phyloP scores from a whole-genome alignment of 441 rosid species.

The Bruguiera hainesii region DNA sequence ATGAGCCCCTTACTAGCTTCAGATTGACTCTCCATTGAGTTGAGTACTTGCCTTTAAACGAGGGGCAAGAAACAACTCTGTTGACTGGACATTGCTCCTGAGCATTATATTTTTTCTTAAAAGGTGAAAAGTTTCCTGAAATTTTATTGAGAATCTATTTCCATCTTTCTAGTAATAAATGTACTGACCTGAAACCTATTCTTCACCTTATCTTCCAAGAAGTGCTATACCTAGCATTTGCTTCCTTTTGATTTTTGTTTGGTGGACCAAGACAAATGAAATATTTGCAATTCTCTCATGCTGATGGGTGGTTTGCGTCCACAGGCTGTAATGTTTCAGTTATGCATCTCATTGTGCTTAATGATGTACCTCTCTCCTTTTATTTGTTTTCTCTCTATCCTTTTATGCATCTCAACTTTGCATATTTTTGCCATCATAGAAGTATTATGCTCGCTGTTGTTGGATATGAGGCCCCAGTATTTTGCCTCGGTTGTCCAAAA shows the following conservation, averaged over 20 bases:
- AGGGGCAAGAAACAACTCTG: no score
- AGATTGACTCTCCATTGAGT: no score
- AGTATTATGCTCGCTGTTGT: neutral
- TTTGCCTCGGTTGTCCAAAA: no score
- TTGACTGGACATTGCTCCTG: neutral
- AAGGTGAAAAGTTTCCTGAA: neutral
- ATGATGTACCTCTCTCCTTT: no score
- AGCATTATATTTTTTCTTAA: neutral
- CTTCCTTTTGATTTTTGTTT: neutral
- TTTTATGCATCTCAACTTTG: no score
- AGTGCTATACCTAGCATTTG: neutral
- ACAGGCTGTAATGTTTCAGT: neutral
- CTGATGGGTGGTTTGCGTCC: neutral
- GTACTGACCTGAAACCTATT: neutral
- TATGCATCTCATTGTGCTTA: neutral
- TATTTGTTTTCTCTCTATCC: no score
- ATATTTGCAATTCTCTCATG: neutral
- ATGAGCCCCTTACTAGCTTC: no score
- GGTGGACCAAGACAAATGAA: neutral
- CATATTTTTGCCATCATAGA: neutral
- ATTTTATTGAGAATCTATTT: neutral
- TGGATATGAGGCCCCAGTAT: neutral
- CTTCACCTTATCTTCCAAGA: neutral
- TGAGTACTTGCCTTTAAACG: no score
- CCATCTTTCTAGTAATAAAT: neutral